These are phyloP conservation scores for Pelargonium fulgidum DNA, from an alignment of 441 rosid genomes.

Conservation along the genomic window DNA sequence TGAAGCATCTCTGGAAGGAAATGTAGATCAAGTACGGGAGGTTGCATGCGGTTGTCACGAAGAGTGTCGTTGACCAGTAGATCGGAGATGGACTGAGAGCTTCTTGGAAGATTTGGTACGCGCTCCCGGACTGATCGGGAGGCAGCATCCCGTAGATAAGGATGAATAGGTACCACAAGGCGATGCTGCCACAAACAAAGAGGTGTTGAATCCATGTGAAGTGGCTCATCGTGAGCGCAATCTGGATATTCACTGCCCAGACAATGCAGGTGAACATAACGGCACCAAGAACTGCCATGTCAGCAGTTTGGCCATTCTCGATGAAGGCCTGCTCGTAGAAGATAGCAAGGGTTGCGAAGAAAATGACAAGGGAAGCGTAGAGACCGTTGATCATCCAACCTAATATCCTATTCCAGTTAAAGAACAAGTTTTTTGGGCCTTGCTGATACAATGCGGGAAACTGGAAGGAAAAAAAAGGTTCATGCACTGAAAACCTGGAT, in stretches of 20 bases:
- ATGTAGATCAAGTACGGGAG: conserved; percentile 46
- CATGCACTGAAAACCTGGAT: no score
- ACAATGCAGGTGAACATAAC: conserved; percentile 47
- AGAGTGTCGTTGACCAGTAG: conserved; percentile 39
- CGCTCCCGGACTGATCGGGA: conserved; percentile 30
- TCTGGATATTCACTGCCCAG: conserved; percentile 60
- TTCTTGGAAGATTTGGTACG: conserved; percentile 36
- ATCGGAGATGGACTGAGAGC: conserved; percentile 40
- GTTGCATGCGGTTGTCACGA: conserved; percentile 35
- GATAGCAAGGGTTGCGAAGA: conserved; percentile 32
- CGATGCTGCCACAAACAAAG: conserved; percentile 62
- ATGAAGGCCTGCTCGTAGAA: conserved; percentile 27
- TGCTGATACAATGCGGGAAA: conserved; percentile 62
- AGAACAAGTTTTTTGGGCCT: conserved; percentile 51
- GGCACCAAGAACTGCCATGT: conserved; percentile 39
- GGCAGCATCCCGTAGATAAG: conserved; percentile 38
- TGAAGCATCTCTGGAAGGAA: conserved; percentile 32
- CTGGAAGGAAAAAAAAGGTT: conserved; percentile 22
- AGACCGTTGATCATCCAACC: conserved; percentile 57
- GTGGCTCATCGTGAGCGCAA: conserved; percentile 49
- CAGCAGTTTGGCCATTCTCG: conserved; percentile 34
- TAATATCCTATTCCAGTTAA: conserved; percentile 50
- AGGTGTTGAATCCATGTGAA: conserved; percentile 75
- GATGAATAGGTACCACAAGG: conserved; percentile 56
- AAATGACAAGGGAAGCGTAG: conserved; percentile 41